Evolutionary conservation across 352 stramenopile genomes (phyloP).

Genomic region (Globisporangium iwayamae): DNA sequence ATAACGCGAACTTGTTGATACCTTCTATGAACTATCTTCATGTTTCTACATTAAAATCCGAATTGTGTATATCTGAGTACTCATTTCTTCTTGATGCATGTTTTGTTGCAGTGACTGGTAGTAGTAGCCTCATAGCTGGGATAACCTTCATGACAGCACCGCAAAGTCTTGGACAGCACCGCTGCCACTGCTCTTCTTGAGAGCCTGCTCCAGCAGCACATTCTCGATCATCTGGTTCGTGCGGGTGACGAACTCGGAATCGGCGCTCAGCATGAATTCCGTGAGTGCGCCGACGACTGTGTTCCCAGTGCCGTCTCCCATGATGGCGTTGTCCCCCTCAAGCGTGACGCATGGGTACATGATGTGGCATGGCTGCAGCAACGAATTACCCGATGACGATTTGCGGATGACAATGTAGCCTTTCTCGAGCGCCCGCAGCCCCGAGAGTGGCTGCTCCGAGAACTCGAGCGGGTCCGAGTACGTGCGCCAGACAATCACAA

Average conservation of each 20-base stretch:
- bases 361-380: conserved; percentile 22
- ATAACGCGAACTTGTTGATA: background rate
- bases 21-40: background rate
- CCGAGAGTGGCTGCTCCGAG: conserved; percentile 31
- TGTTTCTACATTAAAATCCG: background rate
- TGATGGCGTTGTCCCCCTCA: background rate
- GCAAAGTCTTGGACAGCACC: too few species aligned
- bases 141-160: too few species aligned
- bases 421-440: conserved; percentile 34
- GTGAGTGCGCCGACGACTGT: conserved; percentile 18
- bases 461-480: conserved; percentile 44
- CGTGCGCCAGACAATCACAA: conserved; percentile 43
- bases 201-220: conserved; percentile 15
- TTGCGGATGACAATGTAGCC: conserved; percentile 38
- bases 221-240: conserved; percentile 25
- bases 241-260: conserved; percentile 16
- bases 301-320: background rate
- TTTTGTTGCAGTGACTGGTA: too few species aligned
- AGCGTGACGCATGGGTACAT: conserved; percentile 18
- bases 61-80: too few species aligned
- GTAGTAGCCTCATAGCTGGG: too few species aligned
- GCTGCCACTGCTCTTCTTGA: background rate
- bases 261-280: conserved; percentile 21
- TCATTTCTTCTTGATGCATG: too few species aligned
- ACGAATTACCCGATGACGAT: background rate